Percentiles rank a stretch among this genome's conserved stretches.
Conservation (phyloP, 139 green algal genomes). For the Micractinium sp. region DNA sequence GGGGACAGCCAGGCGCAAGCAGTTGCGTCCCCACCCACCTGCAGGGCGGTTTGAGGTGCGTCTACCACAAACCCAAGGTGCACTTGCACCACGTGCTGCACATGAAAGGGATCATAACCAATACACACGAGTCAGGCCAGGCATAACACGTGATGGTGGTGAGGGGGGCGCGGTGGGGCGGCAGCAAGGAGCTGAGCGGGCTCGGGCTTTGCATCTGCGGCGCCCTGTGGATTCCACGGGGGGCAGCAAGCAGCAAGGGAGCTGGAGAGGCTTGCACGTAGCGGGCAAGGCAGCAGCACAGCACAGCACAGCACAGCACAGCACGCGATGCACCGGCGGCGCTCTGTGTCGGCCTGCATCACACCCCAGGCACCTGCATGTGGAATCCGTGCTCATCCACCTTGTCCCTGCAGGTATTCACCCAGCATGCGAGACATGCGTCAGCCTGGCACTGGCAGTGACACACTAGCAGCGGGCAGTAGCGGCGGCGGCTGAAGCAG, state of each 20-base stretch:
- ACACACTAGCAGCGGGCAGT: not conserved
- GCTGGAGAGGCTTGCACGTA: not conserved
- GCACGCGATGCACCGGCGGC: too few species aligned
- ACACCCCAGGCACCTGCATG: not conserved
- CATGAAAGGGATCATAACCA: not conserved
- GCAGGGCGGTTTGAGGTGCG: slow-evolving; percentile 34
- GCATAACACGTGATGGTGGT: too few species aligned
- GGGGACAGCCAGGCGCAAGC: too few species aligned
- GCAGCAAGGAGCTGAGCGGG: too few species aligned
- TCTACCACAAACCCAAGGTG: slow-evolving; percentile 38
- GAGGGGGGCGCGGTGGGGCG: too few species aligned
- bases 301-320: not conserved
- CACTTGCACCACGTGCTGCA: slow-evolving; percentile 40
- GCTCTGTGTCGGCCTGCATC: too few species aligned
- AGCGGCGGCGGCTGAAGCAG: not conserved
- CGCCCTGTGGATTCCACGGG: too few species aligned
- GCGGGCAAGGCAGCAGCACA: not conserved
- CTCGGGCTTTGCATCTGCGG: too few species aligned
- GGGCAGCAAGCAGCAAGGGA: too few species aligned
- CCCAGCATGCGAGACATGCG: too few species aligned
- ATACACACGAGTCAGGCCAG: too few species aligned
- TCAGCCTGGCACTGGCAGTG: too few species aligned
- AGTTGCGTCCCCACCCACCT: not conserved
- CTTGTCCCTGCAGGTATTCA: not conserved
- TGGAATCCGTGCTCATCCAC: slow-evolving; percentile 21